Percentiles rank a stretch among this genome's conserved stretches.
Conservation (phyloP, 2,329 filamentous ascomycete genomes). For the Parafenestella ontariensis region DNA sequence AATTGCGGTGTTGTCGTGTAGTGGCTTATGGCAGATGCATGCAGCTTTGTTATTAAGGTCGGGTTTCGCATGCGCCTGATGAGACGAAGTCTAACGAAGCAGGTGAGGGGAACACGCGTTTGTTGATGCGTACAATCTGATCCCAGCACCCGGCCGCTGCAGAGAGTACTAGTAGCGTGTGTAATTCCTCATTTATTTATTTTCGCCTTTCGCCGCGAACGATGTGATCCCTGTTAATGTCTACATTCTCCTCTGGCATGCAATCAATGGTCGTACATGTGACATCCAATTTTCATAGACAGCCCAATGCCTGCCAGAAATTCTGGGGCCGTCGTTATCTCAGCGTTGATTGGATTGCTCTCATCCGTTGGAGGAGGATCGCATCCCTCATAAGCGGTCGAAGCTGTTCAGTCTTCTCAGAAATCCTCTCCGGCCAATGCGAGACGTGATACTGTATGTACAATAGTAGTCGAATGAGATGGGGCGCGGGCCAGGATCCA, state of each 20-base stretch:
- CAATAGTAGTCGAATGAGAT: not conserved
- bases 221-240: not conserved
- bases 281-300: not conserved
- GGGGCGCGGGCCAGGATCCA: not conserved
- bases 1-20: not conserved
- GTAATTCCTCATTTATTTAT: not conserved
- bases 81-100: slow-evolving; percentile 5
- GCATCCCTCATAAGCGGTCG: no score
- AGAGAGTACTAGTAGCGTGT: not conserved
- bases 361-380: no score
- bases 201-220: no score
- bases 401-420: no score
- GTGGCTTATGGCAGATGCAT: slow-evolving; percentile 1
- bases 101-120: not conserved
- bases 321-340: not conserved
- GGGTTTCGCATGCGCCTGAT: slow-evolving; percentile 11
- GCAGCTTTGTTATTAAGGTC: slow-evolving; percentile 1
- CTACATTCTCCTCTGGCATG: not conserved
- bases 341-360: not conserved
- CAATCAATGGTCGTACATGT: not conserved
- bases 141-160: not conserved
- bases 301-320: not conserved
- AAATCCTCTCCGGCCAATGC: no score
- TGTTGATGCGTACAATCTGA: not conserved
- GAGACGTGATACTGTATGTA: no score